phyloP scores from a whole-genome alignment of 768 basidiomycete genomes.

The Pholiota molesta region DNA sequence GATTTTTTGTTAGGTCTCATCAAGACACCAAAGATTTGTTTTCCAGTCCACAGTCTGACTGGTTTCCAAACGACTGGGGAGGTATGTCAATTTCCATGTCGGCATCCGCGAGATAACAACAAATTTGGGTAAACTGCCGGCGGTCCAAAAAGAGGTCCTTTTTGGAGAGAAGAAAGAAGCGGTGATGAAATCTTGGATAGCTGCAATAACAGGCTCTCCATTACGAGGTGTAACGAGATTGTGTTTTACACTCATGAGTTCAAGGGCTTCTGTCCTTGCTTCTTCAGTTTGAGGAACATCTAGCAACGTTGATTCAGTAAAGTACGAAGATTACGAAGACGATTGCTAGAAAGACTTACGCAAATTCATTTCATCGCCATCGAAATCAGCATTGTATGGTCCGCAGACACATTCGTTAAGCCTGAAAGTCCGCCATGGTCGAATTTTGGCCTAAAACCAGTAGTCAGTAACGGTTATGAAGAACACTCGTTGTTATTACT shows the following conservation, averaged over 20 bases:
- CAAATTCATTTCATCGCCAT: constrained; percentile 99
- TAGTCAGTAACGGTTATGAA: neutral
- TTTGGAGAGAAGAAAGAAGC: constrained; percentile 94
- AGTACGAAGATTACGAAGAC: no score
- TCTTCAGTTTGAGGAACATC: constrained; percentile 99
- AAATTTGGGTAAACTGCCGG: constrained; percentile 94
- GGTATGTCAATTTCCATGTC: constrained; percentile 93
- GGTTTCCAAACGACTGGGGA: constrained; percentile 96
- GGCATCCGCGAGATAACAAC: constrained; percentile 92
- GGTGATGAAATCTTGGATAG: constrained; percentile 99
- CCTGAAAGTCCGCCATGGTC: constrained; percentile 97
- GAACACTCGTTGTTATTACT: constrained; percentile 21
- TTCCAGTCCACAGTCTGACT: constrained; percentile 93
- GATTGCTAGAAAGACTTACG: constrained; percentile 53
- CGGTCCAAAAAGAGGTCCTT: constrained; percentile 94
- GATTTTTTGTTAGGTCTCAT: constrained; percentile 91
- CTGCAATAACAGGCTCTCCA: constrained; percentile 98
- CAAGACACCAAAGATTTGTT: constrained; percentile 96
- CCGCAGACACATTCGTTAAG: constrained; percentile 99
- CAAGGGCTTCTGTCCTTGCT: constrained; percentile 93
- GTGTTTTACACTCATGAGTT: constrained; percentile 96
- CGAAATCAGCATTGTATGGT: constrained; percentile 99
- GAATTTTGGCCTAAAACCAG: constrained; percentile 69
- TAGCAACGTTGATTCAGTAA: constrained; percentile 30
- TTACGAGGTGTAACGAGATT: constrained; percentile 98